phyloP scores from a whole-genome alignment of 192 early-diverging fungal genomes.

The Mortierella alpina region DNA sequence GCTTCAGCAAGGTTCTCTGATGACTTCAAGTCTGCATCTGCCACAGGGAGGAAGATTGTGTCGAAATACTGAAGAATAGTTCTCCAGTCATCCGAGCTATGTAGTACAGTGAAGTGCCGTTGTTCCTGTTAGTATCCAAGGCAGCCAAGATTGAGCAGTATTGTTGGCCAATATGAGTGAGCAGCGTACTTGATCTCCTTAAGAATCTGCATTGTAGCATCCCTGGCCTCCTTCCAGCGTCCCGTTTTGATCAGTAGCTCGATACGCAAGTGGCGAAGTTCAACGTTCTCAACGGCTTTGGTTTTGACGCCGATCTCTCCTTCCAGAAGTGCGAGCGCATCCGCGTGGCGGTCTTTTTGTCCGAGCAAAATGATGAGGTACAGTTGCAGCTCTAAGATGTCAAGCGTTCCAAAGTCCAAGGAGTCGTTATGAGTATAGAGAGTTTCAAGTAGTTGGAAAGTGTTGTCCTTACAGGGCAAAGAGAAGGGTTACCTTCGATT shows the following conservation, averaged over 20 bases:
- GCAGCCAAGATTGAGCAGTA: too few relatives aligned
- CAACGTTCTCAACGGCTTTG: conserved; percentile 72
- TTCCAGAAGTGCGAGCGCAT: conserved; percentile 74
- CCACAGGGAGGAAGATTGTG: conserved; percentile 59
- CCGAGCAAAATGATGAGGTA: conserved; percentile 78
- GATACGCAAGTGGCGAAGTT: conserved; percentile 71
- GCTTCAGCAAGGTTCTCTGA: conserved; percentile 55
- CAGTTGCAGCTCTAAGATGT: conserved; percentile 74
- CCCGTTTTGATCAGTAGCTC: conserved; percentile 62
- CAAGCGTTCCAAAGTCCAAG: background rate
- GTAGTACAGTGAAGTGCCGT: background rate
- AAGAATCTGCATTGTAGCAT: conserved; percentile 55
- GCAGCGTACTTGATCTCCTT: conserved; percentile 51
- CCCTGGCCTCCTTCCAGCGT: conserved; percentile 59
- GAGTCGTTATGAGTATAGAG: background rate
- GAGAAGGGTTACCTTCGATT: conserved; percentile 66
- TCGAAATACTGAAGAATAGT: conserved; percentile 71
- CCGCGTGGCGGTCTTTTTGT: conserved; percentile 71
- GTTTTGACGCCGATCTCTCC: conserved; percentile 71
- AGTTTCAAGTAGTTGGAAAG: background rate
- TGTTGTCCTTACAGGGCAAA: background rate
- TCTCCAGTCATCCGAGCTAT: conserved; percentile 77
- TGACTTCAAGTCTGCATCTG: conserved; percentile 46
- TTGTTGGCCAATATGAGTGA: background rate
- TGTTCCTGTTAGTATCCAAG: background rate